Evolutionary conservation across 163 green algal genomes (phyloP), one percentile per base, ranked within the genome.

Genomic region (Coccomyxa subellipsoidea): DNA sequence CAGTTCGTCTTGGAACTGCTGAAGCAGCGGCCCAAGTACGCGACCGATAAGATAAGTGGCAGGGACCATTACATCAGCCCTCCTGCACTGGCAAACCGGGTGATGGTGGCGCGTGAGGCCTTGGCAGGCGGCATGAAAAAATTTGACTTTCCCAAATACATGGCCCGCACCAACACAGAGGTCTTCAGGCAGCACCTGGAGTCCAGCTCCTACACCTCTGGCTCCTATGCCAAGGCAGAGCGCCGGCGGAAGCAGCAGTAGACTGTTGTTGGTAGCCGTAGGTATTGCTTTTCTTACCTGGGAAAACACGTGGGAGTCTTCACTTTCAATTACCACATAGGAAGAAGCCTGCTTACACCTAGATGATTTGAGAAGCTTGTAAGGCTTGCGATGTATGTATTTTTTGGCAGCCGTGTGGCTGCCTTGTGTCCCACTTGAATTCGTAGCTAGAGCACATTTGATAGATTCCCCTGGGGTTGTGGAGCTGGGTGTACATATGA

Each of bases 1-100:
- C 76, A 81, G 76, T 81, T 81, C 29, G 36, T 81, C 76, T 6
- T 81, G n/a, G 39, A 34, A 4, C 29, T 81, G 76, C 31, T 81
- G 27, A 69, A 70, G 5, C n/a, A 81, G 39, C 76, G 76, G 76
- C 38, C 76, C 9, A 23, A 36, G 23, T 72, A 38, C 23, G 31
- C 76, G 18, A 70, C 38, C 8, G 76, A 81, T 37, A 69, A 69
- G 38, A 69, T 81, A 23, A 69, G 15, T 31, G 31, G 36, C 15
- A 71, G 23, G 38, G 27, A 69, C n/a, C 38, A 81, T 21, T 81
- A 34, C 38, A 70, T 81, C 37, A 81, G 39, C 39, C 76, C 76
- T 23, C 38, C 76, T 27, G 37, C 34, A 23, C 39, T 81, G 76
- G 76, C 76, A 32, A 81, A 69, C 9, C 76, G 76, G 0, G 53